phyloP scores from a whole-genome alignment of 2,329 filamentous ascomycete genomes.

The Pseudogymnoascus sp. region DNA sequence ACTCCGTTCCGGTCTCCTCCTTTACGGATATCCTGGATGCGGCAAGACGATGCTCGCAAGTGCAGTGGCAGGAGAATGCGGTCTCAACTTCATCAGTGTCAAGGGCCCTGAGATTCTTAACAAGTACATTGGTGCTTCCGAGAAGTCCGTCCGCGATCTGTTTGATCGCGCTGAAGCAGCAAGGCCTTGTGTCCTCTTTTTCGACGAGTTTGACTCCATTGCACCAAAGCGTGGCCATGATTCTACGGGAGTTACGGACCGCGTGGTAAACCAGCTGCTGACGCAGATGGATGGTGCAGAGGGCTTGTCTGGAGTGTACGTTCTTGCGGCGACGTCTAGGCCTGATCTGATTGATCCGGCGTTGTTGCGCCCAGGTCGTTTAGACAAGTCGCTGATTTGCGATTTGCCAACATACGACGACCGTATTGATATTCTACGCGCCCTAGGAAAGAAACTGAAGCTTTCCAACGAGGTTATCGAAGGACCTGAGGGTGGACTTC shows the following conservation, averaged over 20 bases:
- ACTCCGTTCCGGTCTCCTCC: conserved; percentile 82
- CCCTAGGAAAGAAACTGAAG: conserved; percentile 73
- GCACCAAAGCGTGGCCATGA: conserved; percentile 96
- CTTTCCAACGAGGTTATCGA: conserved; percentile 58
- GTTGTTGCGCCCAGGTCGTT: conserved; percentile 76
- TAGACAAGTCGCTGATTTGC: conserved; percentile 90
- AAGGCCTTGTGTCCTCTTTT: conserved; percentile 90
- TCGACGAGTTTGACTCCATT: conserved; percentile 97
- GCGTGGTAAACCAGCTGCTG: conserved; percentile 94
- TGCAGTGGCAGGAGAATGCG: conserved; percentile 95
- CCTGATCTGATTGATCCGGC: conserved; percentile 96
- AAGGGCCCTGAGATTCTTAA: conserved; percentile 98
- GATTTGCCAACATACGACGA: conserved; percentile 77
- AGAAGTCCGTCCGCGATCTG: conserved; percentile 90
- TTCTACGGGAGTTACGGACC: conserved; percentile 94
- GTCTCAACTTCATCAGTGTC: conserved; percentile 95
- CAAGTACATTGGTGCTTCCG: conserved; percentile 97
- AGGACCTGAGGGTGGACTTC: conserved; percentile 43
- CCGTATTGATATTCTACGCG: conserved; percentile 77
- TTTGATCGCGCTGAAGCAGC: conserved; percentile 90
- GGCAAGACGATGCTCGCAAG: conserved; percentile 94
- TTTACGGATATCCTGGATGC: conserved; percentile 93
- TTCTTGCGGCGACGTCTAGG: conserved; percentile 84
- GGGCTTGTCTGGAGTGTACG: conserved; percentile 88
- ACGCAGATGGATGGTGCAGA: conserved; percentile 99